Conservation (phyloP, 1,284 basidiomycete species). For the Ustilago sp. region DNA sequence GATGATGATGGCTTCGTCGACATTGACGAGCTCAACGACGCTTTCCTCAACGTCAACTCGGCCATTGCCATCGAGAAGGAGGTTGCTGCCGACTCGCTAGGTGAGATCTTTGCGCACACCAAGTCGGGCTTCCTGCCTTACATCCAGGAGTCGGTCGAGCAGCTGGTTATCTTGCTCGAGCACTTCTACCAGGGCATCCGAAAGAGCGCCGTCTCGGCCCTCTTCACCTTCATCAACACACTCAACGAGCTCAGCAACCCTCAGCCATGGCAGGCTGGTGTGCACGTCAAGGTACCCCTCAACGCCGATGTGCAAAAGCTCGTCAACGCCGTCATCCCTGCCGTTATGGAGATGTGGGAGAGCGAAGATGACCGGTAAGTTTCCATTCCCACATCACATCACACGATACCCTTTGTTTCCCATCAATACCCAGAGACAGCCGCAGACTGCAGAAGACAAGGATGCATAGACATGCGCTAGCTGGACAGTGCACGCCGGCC, state of each 20-base stretch:
- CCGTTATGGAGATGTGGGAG: constrained; percentile 88
- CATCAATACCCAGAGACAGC: constrained; percentile 9
- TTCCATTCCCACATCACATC: neutral
- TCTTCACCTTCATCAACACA: constrained; percentile 89
- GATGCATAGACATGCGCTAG: constrained; percentile 1
- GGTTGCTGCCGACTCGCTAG: constrained; percentile 96
- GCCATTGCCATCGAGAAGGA: constrained; percentile 99
- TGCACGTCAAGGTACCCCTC: constrained; percentile 75
- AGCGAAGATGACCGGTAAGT: constrained; percentile 98
- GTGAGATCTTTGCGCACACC: constrained; percentile 87
- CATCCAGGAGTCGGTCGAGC: constrained; percentile 77
- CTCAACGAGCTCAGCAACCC: constrained; percentile 90
- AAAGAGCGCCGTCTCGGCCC: constrained; percentile 89
- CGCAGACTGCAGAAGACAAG: constrained; percentile 13
- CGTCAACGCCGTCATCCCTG: constrained; percentile 80
- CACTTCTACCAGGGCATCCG: constrained; percentile 99
- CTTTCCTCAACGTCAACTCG: constrained; percentile 80
- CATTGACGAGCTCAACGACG: constrained; percentile 79
- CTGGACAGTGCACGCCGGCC: constrained; percentile 1
- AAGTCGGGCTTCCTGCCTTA: constrained; percentile 89
- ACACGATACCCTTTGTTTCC: neutral
- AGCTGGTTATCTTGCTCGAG: constrained; percentile 83
- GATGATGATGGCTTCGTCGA: constrained; percentile 74
- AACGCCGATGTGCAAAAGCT: constrained; percentile 84
- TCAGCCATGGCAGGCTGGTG: constrained; percentile 84